Conservation (phyloP, 345 rosid species). For the Eucalyptus pauciflora region DNA sequence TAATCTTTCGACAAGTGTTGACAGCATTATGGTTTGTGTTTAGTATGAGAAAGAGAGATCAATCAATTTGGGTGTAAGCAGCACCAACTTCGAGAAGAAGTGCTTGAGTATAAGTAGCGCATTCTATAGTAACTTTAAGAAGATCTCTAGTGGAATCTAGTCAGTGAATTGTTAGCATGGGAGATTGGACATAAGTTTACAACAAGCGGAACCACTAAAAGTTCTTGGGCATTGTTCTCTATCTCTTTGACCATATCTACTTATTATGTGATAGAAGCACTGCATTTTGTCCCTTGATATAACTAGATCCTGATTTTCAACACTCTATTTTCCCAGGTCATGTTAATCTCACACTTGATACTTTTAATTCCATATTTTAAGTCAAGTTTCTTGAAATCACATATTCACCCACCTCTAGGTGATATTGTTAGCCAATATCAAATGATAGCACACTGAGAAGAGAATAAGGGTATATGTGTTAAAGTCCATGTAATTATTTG, state of each 20-base stretch:
- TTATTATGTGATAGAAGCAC: background rate
- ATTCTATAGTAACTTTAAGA: background rate
- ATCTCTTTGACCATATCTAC: too few species aligned
- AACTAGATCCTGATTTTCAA: background rate
- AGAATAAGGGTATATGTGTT: too few species aligned
- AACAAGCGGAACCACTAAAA: background rate
- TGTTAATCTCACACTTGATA: background rate
- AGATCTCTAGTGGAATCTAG: background rate
- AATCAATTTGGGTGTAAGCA: background rate
- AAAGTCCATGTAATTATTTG: too few species aligned
- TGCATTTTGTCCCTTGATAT: background rate
- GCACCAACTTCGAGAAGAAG: background rate
- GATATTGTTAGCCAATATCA: background rate
- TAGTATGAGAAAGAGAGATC: too few species aligned
- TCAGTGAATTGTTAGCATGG: background rate
- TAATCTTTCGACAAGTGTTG: background rate
- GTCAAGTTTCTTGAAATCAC: background rate
- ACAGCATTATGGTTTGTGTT: background rate
- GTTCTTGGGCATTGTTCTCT: background rate
- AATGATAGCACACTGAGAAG: too few species aligned
- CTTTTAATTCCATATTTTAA: too few species aligned
- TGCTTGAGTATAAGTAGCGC: background rate
- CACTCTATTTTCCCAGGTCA: background rate
- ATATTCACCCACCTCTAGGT: background rate
- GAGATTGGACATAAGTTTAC: fast-evolving